Conservation (phyloP, 2,329 filamentous ascomycete species). For the Fusarium sacchari region DNA sequence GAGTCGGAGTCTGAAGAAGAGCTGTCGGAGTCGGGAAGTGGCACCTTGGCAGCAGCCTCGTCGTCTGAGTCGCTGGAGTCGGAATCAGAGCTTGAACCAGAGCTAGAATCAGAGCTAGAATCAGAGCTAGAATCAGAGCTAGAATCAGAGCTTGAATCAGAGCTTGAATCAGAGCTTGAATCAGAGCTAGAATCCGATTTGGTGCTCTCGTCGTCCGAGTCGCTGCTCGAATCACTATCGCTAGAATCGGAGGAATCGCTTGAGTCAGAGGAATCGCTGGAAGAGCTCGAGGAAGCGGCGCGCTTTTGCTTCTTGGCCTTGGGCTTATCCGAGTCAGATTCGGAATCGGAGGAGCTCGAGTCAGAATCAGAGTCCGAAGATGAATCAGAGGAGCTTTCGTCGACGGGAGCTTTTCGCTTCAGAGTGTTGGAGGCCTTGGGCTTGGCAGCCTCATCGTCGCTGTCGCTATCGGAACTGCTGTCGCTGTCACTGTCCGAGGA, state of each 20-base stretch:
- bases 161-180: conserved; percentile 43
- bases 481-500: conserved; percentile 50
- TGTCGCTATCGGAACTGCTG: conserved; percentile 36
- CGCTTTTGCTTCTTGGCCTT: conserved; percentile 63
- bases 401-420: conserved; percentile 54
- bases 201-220: conserved; percentile 49
- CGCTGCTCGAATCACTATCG: conserved; percentile 42
- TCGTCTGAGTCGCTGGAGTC: conserved; percentile 49
- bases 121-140: conserved; percentile 49
- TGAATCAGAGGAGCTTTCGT: conserved; percentile 49
- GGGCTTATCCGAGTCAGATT: conserved; percentile 54
- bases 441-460: conserved; percentile 39
- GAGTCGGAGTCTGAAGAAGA: conserved; percentile 46
- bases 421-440: conserved; percentile 44
- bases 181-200: conserved; percentile 50
- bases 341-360: conserved; percentile 31
- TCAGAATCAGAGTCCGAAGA: conserved; percentile 50
- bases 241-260: conserved; percentile 44
- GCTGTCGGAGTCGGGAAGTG: conserved; percentile 56
- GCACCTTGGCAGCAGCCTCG: conserved; percentile 52
- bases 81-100: conserved; percentile 49
- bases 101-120: conserved; percentile 43
- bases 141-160: conserved; percentile 51
- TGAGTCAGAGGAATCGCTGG: conserved; percentile 41
- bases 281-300: conserved; percentile 31